Base-by-base conservation (phyloP, 495 filamentous ascomycete genomes). In the Podospora conica region DNA sequence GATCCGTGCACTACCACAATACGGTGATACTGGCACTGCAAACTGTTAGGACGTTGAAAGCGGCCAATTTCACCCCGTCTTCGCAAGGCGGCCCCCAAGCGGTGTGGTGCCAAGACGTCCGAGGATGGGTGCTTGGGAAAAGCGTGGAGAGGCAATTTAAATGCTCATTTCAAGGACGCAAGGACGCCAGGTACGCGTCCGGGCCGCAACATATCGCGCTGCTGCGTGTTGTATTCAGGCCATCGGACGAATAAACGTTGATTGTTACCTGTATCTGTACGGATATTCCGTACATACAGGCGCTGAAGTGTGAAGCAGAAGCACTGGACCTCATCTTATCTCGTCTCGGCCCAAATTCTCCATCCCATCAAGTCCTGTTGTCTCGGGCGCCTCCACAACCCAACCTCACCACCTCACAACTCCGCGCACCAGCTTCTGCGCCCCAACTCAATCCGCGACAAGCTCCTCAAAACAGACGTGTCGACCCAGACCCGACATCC, bases 81-180 rank as follows among this genome's bases (percentile, higher is more conserved):
- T 25, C 29, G 59, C 11, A 63, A n/a, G n/a, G n/a, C n/a, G n/a
- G n/a, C 48, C 61, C 61, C 48, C 61, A 63, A 21, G 61, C 25
- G 22, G n/a, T 53, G 48, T 31, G 54, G 58, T 56, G 54, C 55
- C 29, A 24, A 54, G 28, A 28, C 54, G 2, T n/a, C 15, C 18
- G 40, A 48, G 40, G 40, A 27, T 23, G 55, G 22, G n/a, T 25
- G 55, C 55, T 15, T 27, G 22, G 12, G 55, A 24, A 57, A 57
- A 64, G 22, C 63, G 53, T 63, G 53, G 61, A 63, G 61, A 63
- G 59, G 61, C 63, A 64, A 64, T 64, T 64, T 64, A 64, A 64
- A 58, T 57, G 54, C 63, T 64, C 63, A 64, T 64, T 64, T 64
- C 28, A 56, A 22, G 6, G 53, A 55, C 53, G 61, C 61, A 63